Evolutionary conservation across 345 rosid genomes (phyloP).

Genomic region (Odontarrhena argentea): DNA sequence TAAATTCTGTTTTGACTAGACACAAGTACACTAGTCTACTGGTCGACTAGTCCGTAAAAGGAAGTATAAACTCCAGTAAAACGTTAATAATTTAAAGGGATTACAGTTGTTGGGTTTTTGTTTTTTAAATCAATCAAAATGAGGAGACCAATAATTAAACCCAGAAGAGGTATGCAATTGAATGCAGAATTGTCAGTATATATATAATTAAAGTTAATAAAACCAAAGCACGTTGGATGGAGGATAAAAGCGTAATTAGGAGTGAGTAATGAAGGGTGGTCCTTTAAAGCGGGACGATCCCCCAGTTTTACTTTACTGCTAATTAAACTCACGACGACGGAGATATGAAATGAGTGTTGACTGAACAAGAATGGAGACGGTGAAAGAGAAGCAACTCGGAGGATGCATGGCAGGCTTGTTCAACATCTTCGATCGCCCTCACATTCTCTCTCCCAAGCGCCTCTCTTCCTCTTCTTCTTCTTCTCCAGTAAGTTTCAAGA

Average conservation of each 20-base stretch:
- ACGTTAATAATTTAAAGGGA: too few relatives aligned
- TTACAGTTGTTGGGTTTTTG: too few relatives aligned
- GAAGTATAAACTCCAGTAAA: too few relatives aligned
- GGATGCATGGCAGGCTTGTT: constrained; percentile 99
- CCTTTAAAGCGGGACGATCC: constrained; percentile 32
- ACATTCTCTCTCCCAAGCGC: constrained; percentile 65
- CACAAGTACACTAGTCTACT: too few relatives aligned
- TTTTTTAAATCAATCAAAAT: too few relatives aligned
- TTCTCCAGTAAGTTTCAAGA: constrained; percentile 46
- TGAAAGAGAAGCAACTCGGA: constrained; percentile 59
- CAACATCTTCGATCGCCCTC: constrained; percentile 91
- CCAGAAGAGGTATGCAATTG: not conserved
- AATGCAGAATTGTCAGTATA: constrained; percentile 27
- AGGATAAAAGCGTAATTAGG: constrained; percentile 14
- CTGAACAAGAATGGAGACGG: constrained; percentile 35
- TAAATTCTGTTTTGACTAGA: too few relatives aligned
- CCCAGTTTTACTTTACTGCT: too few relatives aligned
- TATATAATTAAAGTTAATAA: not conserved
- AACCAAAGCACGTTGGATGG: constrained; percentile 9
- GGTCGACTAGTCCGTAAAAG: too few relatives aligned
- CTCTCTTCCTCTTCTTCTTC: constrained; percentile 59
- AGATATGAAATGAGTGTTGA: constrained; percentile 26
- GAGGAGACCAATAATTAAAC: not conserved
- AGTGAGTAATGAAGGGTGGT: constrained; percentile 16
- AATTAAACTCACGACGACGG: not conserved